Evolutionary conservation across 2,329 filamentous ascomycete genomes (phyloP), one percentile per base, ranked within the genome.

Genomic region (Ceratocystis eucalypticola): DNA sequence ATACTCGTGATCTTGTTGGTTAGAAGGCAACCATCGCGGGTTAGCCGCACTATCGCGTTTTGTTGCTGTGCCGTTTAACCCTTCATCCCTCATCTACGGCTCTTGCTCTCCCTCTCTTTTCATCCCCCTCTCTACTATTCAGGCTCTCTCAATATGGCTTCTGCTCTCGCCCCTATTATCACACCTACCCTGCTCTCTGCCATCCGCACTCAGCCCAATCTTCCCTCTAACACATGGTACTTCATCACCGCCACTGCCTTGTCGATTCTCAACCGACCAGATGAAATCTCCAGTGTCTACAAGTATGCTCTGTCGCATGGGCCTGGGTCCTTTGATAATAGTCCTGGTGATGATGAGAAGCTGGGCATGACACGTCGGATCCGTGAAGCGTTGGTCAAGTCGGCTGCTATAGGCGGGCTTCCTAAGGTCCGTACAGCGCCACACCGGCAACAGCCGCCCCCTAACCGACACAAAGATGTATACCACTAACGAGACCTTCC

Each of bases 371-470:
- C 76, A 2, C 73, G 79, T 55, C 75, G 78, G 55, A 76, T 80
- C 68, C 73, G 80, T 25, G 80, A 83, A 71, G 78, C 78, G 1
- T 71, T 82, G 33, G 72, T 82, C 41, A 82, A 82, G 70, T 74
- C 75, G 6, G 75, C 77, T 12, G 76, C 78, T 1, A 75, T 82
- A 53, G 76, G 76, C 17, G 80, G 80, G 0, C 70, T 82, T 61
- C 80, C 80, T 6, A 82, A 79, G 76, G 80, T 81, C 73, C 59
- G 28, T 30, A n/a, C 28, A 45, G 4, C n/a, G 12, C n/a, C 37
- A n/a, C 1, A 44, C 37, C n/a, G 22, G 15, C 46, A 44, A 33
- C 37, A 44, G 10, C 28, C 10, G 12, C 30, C 57, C 17, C 59
- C 17, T n/a, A 37, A 8, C 22, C 59, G 17, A 6, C 20, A 46